These are phyloP conservation scores for Dorcoceras hygrometricum DNA, from an alignment of 257 asterid species.

Conservation along the genomic window DNA sequence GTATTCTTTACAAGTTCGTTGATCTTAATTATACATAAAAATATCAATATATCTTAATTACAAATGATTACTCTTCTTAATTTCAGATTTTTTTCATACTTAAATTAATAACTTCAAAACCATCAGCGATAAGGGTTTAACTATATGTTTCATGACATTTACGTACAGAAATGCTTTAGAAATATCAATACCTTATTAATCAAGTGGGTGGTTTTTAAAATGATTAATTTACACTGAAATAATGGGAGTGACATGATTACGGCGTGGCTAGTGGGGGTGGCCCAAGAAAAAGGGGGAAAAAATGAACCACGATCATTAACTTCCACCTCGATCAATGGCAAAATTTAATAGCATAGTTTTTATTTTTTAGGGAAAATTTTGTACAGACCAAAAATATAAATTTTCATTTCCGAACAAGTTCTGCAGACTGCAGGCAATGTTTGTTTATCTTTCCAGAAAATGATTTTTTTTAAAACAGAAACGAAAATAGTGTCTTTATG, in stretches of 20 bases:
- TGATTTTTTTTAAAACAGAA: no score
- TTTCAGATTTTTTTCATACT: no score
- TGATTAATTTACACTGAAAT: constrained; percentile 21
- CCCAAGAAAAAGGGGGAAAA: no score
- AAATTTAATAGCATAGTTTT: constrained; percentile 7
- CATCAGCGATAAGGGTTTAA: background rate
- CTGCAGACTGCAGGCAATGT: no score
- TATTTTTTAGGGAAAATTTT: background rate
- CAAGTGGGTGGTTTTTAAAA: constrained; percentile 40
- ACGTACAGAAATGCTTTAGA: constrained; percentile 17
- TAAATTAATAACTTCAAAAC: no score
- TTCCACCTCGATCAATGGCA: constrained; percentile 33
- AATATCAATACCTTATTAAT: constrained; percentile 30
- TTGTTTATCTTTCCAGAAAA: no score
- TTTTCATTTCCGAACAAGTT: no score
- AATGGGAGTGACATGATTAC: constrained; percentile 64
- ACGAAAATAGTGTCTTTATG: no score
- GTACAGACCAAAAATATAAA: background rate
- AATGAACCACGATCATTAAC: constrained; percentile 31
- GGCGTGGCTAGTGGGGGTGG: constrained; percentile 67
- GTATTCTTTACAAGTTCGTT: background rate
- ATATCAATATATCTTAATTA: no score
- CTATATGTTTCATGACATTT: constrained; percentile 11
- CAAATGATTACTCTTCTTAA: no score
- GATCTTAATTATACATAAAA: no score